phyloP scores from a whole-genome alignment of 2,329 filamentous ascomycete species.

The Amauroascus niger region DNA sequence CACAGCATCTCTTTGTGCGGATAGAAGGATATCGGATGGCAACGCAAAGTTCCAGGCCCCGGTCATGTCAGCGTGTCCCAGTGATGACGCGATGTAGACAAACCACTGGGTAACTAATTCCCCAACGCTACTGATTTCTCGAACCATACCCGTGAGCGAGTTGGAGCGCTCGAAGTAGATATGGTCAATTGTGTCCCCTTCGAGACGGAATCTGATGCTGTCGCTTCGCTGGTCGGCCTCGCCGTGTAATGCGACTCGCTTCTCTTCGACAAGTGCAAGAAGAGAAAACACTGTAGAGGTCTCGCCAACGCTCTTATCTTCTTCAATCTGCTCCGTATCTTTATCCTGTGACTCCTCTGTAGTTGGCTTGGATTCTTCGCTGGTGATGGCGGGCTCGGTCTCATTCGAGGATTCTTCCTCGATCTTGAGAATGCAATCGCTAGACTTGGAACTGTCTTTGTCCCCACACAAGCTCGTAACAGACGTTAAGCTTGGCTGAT shows the following conservation, averaged over 20 bases:
- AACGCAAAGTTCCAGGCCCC: slow-evolving; percentile 22
- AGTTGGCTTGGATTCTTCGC: not conserved
- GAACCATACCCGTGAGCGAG: slow-evolving; percentile 18
- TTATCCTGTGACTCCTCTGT: not conserved
- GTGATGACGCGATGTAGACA: slow-evolving; percentile 21
- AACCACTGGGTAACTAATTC: slow-evolving; percentile 23
- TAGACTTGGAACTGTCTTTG: slow-evolving; percentile 7
- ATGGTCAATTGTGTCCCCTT: slow-evolving; percentile 19
- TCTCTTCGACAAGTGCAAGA: slow-evolving; percentile 18
- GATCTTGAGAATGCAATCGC: slow-evolving; percentile 12
- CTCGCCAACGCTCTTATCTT: not conserved
- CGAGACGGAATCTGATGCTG: slow-evolving; percentile 23
- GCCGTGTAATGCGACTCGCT: slow-evolving; percentile 19
- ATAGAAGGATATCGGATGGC: slow-evolving; percentile 19
- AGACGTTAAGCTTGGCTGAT: slow-evolving; percentile 16
- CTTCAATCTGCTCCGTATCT: not conserved
- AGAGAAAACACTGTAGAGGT: slow-evolving; percentile 3
- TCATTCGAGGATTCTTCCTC: slow-evolving; percentile 8
- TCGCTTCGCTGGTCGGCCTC: slow-evolving; percentile 18
- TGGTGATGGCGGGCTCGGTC: not conserved
- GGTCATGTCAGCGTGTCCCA: slow-evolving; percentile 17
- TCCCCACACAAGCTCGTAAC: not conserved
- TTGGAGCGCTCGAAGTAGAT: slow-evolving; percentile 22
- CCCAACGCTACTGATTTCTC: slow-evolving; percentile 11
- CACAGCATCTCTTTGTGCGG: slow-evolving; percentile 21